Base-by-base conservation (phyloP, 805 yeast species). In the Candida boidinii region DNA sequence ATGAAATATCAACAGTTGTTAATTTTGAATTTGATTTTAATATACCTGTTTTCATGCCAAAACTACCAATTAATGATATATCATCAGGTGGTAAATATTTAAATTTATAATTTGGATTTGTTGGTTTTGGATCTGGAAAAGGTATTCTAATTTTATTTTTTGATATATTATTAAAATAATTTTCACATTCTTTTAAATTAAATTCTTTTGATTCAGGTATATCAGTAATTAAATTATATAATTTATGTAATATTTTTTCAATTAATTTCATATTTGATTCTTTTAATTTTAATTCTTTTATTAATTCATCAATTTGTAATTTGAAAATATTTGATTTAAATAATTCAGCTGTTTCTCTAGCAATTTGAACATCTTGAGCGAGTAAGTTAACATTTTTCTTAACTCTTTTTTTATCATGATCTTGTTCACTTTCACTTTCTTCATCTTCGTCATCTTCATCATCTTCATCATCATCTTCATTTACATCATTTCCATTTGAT, bases 291-390 rank as follows among this genome's bases (percentile, higher is more conserved):
- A 90, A 72, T 56, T 90, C 97, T 44, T 75, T 73, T 45, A 92
- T 62, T 26, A 92, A 64, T 53, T 88, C 97, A 58, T 88, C 97
- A 39, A 92, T 87, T 61, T 92, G 95, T 37, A 92, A 60, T 56
- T 92, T 92, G 76, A 92, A 90, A 35, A 92, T 87, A 57, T 88
- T 92, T 7, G 96, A 86, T 51, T 88, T 86, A 74, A 88, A 92
- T 29, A 90, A 62, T 54, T 88, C 96, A 1, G 94, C 92, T 1
- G 96, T 84, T 54, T 88, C 96, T 46, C 95, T 71, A 1, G 96
- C 95, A 3, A 82, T 70, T 47, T 90, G 95, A 29, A 90, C 76
- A 37, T 92, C 96, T 45, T 85, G 88, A 0, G 92, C 77, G 0
- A 82, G 62, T 17, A 76, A 47, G 42, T 64, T 26, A 44, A 2